phyloP scores from a whole-genome alignment of 176 grass and related monocot species.

The Zizania latifolia region DNA sequence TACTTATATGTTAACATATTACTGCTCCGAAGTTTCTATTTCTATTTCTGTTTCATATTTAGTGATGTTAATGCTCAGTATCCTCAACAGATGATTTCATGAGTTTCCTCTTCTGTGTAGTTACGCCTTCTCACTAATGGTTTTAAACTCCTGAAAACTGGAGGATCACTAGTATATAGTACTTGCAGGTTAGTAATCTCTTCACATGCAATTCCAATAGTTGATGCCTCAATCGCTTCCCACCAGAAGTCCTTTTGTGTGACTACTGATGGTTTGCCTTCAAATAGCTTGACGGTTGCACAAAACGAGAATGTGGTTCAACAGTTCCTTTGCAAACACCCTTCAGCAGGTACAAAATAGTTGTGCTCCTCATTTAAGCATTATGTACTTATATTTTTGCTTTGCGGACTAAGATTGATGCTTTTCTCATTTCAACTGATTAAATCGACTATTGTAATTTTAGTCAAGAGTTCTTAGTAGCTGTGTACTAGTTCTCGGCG shows the following conservation, averaged over 20 bases:
- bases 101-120: slow-evolving; percentile 41
- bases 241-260: not conserved
- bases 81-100: not conserved
- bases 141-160: slow-evolving; percentile 83
- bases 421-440: not conserved
- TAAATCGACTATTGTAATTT: not conserved
- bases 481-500: not conserved
- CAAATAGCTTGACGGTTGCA: slow-evolving; percentile 61
- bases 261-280: slow-evolving; percentile 28
- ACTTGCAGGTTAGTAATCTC: slow-evolving; percentile 78
- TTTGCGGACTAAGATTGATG: not conserved
- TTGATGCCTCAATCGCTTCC: not conserved
- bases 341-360: slow-evolving; percentile 63
- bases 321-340: slow-evolving; percentile 57
- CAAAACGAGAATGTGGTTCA: slow-evolving; percentile 94
- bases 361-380: not conserved
- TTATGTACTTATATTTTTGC: not conserved
- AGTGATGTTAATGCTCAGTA: not conserved
- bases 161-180: slow-evolving; percentile 82
- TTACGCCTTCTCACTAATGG: slow-evolving; percentile 69
- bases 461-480: not conserved
- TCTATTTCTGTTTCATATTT: not conserved
- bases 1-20: not conserved
- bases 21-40: not conserved
- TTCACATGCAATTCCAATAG: not conserved